Conservation (phyloP, 116 monocot species). For the Phalaenopsis hybrid region DNA sequence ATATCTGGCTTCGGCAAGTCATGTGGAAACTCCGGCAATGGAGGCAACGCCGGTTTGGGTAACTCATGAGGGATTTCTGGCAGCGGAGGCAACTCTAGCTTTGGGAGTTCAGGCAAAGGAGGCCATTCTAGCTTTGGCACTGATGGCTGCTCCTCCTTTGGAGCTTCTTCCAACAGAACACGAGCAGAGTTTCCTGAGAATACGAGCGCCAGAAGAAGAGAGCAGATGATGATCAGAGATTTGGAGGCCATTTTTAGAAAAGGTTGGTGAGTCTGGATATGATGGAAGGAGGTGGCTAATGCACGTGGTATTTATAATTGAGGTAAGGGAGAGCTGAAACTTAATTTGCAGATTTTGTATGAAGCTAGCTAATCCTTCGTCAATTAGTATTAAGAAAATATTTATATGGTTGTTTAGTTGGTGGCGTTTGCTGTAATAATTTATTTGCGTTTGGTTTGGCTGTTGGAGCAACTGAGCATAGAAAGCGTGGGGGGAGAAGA, state of each 20-base stretch:
- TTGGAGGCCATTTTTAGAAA: background rate
- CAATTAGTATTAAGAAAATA: too few relatives aligned
- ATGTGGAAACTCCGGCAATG: background rate
- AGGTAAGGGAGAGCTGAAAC: background rate
- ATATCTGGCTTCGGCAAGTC: background rate
- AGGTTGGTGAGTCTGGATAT: background rate
- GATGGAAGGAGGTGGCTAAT: background rate
- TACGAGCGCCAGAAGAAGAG: background rate
- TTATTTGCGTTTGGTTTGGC: too few relatives aligned
- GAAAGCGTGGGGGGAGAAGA: too few relatives aligned
- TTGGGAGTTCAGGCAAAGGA: background rate
- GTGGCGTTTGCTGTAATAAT: too few relatives aligned
- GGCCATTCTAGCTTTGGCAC: background rate
- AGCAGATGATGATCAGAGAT: too few relatives aligned
- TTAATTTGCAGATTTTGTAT: too few relatives aligned
- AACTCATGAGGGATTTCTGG: background rate
- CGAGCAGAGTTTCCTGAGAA: background rate
- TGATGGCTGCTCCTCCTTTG: background rate
- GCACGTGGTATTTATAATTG: background rate
- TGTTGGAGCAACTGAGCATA: too few relatives aligned
- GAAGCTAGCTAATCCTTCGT: too few relatives aligned
- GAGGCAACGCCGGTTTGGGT: background rate
- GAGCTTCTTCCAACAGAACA: background rate
- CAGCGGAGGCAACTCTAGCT: background rate
- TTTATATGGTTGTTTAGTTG: too few relatives aligned